Conservation (phyloP, 1,284 basidiomycete species). For the Vanrija humicola region DNA sequence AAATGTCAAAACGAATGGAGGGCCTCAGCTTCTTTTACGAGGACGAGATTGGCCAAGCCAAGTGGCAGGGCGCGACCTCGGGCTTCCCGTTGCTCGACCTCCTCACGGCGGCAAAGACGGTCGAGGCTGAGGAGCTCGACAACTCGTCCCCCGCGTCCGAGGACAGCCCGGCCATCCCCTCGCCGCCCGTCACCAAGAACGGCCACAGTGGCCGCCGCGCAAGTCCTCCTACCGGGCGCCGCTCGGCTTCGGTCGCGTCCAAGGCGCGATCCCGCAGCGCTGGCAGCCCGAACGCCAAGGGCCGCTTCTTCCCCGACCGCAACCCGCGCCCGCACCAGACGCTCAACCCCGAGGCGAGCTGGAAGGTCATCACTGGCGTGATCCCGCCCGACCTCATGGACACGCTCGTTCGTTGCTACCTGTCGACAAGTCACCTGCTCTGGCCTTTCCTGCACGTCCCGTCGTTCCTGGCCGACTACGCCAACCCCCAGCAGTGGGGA, state of each 20-base stretch:
- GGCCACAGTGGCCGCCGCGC: constrained; percentile 11
- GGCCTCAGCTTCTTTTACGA: constrained; percentile 49
- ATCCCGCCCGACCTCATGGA: constrained; percentile 87
- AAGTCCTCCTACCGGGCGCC: constrained; percentile 8
- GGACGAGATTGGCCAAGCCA: constrained; percentile 51
- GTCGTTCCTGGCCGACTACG: constrained; percentile 80
- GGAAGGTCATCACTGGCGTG: constrained; percentile 69
- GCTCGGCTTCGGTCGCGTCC: constrained; percentile 5
- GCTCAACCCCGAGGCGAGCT: constrained; percentile 67
- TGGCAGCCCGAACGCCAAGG: constrained; percentile 21
- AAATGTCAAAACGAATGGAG: constrained; percentile 43
- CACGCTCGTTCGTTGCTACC: constrained; percentile 55
- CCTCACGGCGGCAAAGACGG: constrained; percentile 58
- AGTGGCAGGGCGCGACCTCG: constrained; percentile 70
- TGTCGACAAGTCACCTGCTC: constrained; percentile 86
- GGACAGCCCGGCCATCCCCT: constrained; percentile 6
- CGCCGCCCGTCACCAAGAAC: neutral
- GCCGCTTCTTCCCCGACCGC: constrained; percentile 59
- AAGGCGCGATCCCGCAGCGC: constrained; percentile 19
- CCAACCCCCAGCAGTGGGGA: constrained; percentile 85
- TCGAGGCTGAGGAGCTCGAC: constrained; percentile 13
- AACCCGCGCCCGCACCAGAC: constrained; percentile 63
- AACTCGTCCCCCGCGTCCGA: constrained; percentile 17
- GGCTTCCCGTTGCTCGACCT: constrained; percentile 79
- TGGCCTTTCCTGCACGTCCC: constrained; percentile 87